Evolutionary conservation across 1,284 basidiomycete genomes (phyloP).

Genomic region (Cerrena zonata): DNA sequence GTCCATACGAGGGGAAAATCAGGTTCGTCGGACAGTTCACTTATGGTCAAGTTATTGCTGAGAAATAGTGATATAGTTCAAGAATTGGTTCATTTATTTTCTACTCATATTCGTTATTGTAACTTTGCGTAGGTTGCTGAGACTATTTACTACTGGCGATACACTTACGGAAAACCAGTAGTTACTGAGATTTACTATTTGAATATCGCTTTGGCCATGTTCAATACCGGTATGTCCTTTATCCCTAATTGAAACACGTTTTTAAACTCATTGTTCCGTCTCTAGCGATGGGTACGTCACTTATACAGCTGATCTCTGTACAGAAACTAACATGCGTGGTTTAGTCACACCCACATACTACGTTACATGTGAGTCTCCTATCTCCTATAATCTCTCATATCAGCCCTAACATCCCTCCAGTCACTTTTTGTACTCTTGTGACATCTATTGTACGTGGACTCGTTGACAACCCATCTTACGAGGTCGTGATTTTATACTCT

Average conservation of each 20-base stretch:
- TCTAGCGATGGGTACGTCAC: conserved; percentile 29
- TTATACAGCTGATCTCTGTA: conserved; percentile 15
- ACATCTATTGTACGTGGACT: conserved; percentile 35
- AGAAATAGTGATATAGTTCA: conserved; percentile 33
- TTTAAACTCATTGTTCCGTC: background rate
- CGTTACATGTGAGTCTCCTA: conserved; percentile 45
- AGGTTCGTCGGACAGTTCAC: conserved; percentile 15
- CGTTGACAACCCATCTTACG: background rate
- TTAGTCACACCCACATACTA: conserved; percentile 57
- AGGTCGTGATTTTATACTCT: background rate
- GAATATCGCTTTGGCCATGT: conserved; percentile 65
- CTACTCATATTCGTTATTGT: conserved; percentile 50
- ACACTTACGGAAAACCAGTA: conserved; percentile 7
- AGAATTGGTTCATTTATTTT: conserved; percentile 58
- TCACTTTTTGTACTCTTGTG: conserved; percentile 52
- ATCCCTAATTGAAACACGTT: too few relatives aligned
- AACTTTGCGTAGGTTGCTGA: conserved; percentile 35
- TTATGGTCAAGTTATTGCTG: background rate
- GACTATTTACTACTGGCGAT: conserved; percentile 8
- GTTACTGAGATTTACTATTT: conserved; percentile 61
- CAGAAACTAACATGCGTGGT: conserved; percentile 17
- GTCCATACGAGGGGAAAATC: conserved; percentile 47
- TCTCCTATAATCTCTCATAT: too few relatives aligned
- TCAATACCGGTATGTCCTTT: conserved; percentile 44
- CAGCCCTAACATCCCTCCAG: conserved; percentile 13